Evolutionary conservation across 2,329 filamentous ascomycete genomes (phyloP), one percentile per base, ranked within the genome.

Genomic region (Aphanocladium album): DNA sequence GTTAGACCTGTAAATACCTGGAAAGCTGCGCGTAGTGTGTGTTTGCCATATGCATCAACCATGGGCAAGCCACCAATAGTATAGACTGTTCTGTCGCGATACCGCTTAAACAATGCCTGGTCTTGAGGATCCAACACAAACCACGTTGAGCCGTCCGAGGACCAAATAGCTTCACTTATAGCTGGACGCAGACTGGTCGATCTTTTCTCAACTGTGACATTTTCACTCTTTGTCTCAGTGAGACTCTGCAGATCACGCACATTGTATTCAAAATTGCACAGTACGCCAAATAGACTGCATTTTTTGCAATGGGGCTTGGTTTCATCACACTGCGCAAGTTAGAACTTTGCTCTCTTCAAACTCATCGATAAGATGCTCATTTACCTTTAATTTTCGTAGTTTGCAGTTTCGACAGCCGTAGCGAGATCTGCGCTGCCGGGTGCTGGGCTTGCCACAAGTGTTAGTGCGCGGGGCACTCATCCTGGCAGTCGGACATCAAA

Each of bases 331-430:
- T 57, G 27, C 45, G n/a, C 14, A 45, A 5, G 17, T 51, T 23
- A 51, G 6, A n/a, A 5, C 2, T 21, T 37, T 19, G n/a, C 7
- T 35, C 19, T 23, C 12, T 5, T 30, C 30, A 30, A 33, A 51
- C 21, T n/a, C 7, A 27, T 30, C 5, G n/a, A 12, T 19, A 19
- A 2, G 19, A 52, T 4, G 3, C n/a, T 19, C 19, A 55, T 64
- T 2, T 25, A 79, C 79, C 72, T 80, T 82, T 58, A 82, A 62
- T 64, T 80, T 80, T 62, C 80, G 66, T 5, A 81, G 73, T 66
- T 81, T 81, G 69, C 80, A 82, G 64, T 81, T 82, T 12, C 77
- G 74, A 57, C 80, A 82, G 37, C 80, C 79, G 62, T 70, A 73
- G 67, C 77, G 74, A 17, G 79, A 80, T 60, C 77, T 43, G 1